phyloP scores from a whole-genome alignment of 2,329 filamentous ascomycete genomes.

The Orbilia brochopaga region DNA sequence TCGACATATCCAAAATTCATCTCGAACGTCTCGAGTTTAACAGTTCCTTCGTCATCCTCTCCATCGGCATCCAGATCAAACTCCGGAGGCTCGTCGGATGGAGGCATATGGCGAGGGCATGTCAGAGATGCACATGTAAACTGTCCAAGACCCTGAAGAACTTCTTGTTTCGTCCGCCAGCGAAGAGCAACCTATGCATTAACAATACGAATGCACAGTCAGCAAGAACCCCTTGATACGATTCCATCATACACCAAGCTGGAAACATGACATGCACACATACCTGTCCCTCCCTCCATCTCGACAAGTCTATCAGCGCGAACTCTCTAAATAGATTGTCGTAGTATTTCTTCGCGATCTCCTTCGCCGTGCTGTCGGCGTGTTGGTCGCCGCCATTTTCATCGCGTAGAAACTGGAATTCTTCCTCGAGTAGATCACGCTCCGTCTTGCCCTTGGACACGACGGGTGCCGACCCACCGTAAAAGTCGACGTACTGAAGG shows the following conservation, averaged over 20 bases:
- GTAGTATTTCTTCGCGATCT: slow-evolving; percentile 54
- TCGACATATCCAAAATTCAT: slow-evolving; percentile 55
- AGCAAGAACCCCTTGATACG: too few relatives aligned
- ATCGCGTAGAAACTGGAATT: slow-evolving; percentile 55
- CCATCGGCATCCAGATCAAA: slow-evolving; percentile 32
- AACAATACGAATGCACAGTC: slow-evolving; percentile 1
- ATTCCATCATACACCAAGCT: slow-evolving; percentile 3
- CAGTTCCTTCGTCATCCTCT: not conserved
- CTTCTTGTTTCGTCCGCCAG: slow-evolving; percentile 55
- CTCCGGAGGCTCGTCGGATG: slow-evolving; percentile 42
- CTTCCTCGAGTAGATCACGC: slow-evolving; percentile 54
- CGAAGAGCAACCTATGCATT: slow-evolving; percentile 53
- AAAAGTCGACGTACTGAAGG: slow-evolving; percentile 54
- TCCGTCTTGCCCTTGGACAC: slow-evolving; percentile 52
- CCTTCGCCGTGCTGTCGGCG: slow-evolving; percentile 49
- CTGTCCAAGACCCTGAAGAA: slow-evolving; percentile 54
- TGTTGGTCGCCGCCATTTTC: slow-evolving; percentile 22
- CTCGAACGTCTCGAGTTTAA: slow-evolving; percentile 52
- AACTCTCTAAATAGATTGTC: slow-evolving; percentile 55
- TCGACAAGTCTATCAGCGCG: slow-evolving; percentile 54
- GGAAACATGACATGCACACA: not conserved
- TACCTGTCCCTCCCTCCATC: slow-evolving; percentile 54
- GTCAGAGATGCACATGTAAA: slow-evolving; percentile 54
- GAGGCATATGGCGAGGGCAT: slow-evolving; percentile 50
- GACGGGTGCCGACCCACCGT: slow-evolving; percentile 51